Base-by-base conservation (phyloP, 768 basidiomycete species). In the Kwoniella shandongensis region DNA sequence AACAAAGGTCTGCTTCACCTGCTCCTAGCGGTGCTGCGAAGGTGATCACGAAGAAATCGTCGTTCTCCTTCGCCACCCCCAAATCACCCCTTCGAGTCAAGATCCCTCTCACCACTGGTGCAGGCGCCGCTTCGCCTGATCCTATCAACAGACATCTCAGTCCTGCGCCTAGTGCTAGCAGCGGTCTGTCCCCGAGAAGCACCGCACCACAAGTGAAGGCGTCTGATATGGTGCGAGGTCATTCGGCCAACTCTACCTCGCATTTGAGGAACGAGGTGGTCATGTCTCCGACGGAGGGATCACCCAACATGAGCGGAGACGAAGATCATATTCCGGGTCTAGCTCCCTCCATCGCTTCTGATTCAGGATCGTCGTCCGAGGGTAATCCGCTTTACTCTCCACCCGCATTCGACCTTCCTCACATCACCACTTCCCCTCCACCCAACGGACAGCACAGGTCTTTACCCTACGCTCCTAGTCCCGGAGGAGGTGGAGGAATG, bases 301-400 rank as follows among this genome's bases (percentile, higher is more conserved):
- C 20, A 27, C 25, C 4, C 27, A 23, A 3, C 22, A 20, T 26
- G 26, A 41, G 15, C 26, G 47, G 57, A 23, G 63, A 58, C 25
- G 59, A 57, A 44, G 50, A 40, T 41, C 51, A 45, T 18, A 6
- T 52, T 13, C 70, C 70, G 6, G 65, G 52, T 3, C 62, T 72
- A 4, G 70, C 70, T 13, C 68, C 65, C 1, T 65, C 63, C 23
- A 54, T 65, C 15, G 70, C 68, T 3, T 59, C 58, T 8, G 70
- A 69, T 45, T 66, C 65, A 10, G 40, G 40, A 6, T 66, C 58
- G 1, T 65, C 63, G 17, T 67, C 66, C n/a, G 70, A 72, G 30
- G 67, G 65, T 15, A 59, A 69, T 30, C 48, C 55, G 3, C 42
- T 67, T 23, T 63, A 67, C 6, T 67, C 66, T 11, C 69, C 69